These are phyloP conservation scores for Cylindrotheca closterium DNA, from an alignment of 108 stramenopile species.

Conservation along the genomic window DNA sequence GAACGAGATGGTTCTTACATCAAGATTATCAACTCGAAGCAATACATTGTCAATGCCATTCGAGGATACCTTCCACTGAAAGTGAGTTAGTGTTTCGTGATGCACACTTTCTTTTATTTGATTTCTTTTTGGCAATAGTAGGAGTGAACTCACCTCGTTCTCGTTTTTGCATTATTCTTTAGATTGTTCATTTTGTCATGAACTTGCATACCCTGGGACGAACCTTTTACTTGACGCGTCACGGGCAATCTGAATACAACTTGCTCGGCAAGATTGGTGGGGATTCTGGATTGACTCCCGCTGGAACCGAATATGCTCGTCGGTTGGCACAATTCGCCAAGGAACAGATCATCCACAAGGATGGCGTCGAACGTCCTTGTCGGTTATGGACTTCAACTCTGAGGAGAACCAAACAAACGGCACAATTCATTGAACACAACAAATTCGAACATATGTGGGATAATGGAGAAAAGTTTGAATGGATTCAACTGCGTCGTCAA, in stretches of 20 bases:
- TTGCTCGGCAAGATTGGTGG: constrained; percentile 97
- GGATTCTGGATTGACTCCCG: constrained; percentile 89
- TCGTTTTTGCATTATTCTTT: not conserved
- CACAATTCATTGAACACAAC: constrained; percentile 84
- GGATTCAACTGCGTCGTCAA: constrained; percentile 85
- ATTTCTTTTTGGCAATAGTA: not conserved
- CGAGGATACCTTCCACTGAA: constrained; percentile 87
- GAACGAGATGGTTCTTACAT: constrained; percentile 79
- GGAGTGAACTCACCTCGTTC: constrained; percentile 10
- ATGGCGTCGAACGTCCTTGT: constrained; percentile 50
- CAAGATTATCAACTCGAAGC: constrained; percentile 84
- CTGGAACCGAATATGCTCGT: constrained; percentile 89
- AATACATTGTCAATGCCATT: constrained; percentile 83
- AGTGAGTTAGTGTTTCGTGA: constrained; percentile 26
- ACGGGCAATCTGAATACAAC: constrained; percentile 99
- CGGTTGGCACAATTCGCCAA: constrained; percentile 90
- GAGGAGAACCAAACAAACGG: constrained; percentile 95
- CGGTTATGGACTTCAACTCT: constrained; percentile 97
- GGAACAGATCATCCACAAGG: constrained; percentile 29
- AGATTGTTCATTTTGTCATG: constrained; percentile 93
- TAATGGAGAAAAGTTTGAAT: constrained; percentile 77
- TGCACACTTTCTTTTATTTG: not conserved
- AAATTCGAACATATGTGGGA: constrained; percentile 60
- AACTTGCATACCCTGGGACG: constrained; percentile 86
- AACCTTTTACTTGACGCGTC: constrained; percentile 94